Base-by-base conservation (phyloP, 495 filamentous ascomycete genomes). In the Immersiella caudata region DNA sequence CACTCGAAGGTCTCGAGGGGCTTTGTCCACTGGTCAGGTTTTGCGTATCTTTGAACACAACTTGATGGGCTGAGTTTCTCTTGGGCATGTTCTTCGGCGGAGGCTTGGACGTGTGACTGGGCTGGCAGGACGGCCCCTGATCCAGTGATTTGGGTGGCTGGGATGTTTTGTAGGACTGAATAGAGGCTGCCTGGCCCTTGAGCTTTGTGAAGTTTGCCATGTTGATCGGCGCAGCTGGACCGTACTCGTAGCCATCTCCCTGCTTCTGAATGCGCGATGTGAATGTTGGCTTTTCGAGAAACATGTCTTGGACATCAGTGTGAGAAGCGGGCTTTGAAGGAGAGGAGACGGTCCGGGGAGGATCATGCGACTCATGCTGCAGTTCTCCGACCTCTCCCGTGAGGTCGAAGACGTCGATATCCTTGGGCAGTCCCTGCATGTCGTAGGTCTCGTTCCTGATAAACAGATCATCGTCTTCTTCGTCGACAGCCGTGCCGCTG, bases 211-310 rank as follows among this genome's bases (percentile, higher is more conserved):
- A 35, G 24, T 54, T 63, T 20, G 12, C 46, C 25, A 16, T 40
- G 9, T n/a, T 35, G 61, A 63, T 63, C n/a, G 50, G 62, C 51
- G 51, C 50, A 22, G 50, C 52, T 1, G 60, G 57, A 51, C 40
- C 59, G 26, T 52, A 60, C 24, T 67, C 26, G 40, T 49, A 26
- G 5, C 26, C 46, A 36, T 14, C 16, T 16, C 14, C 27, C 18
- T 36, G 25, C 0, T 61, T 40, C 22, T 25, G 16, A 24, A 18
- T 8, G 6, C 25, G 1, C 11, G 11, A 24, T 1, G 55, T 33
- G 1, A 49, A 46, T 1, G 18, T 24, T 11, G 51, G 35, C 35
- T 22, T 56, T 2, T 14, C 25, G 14, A 60, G 57, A 2, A 60
- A 29, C 29, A 60, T 35, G 25, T 4, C 54, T 7, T 57, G 20